Evolutionary conservation across 2,329 filamentous ascomycete species (phyloP), one percentile per base, ranked within the genome.

Genomic region (Alternaria triticina): DNA sequence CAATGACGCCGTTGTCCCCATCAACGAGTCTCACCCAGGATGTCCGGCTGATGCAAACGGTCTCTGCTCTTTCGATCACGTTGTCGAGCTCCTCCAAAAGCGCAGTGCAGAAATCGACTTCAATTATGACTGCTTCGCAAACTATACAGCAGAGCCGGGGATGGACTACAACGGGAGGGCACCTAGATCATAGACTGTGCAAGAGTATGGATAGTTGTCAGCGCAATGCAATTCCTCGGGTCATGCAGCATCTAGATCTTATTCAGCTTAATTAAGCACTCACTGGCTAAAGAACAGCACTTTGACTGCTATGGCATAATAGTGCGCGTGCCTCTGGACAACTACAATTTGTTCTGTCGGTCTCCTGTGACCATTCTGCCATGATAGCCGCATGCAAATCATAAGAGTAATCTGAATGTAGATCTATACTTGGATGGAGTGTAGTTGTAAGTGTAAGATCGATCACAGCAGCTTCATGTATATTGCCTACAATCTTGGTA

Each of bases 1-100:
- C 15, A 77, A 77, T 44, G 75, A 77, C 36, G 75, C 74, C 7
- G 71, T 77, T 6, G 51, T 77, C 7, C 72, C 74, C 1, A 64
- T 77, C 45, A 46, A 69, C 43, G 65, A 63, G 5, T 74, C 70
- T 1, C 63, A 75, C n/a, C 55, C 71, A 0, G 73, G 73, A 4
- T 77, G 72, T 47, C 66, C 68, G 0, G 47, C 45, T 0, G 66
- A 77, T 56, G 40, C 62, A 7, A 58, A 77, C 45, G 73, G 73
- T 1, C 69, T 77, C 10, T 77, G 74, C 61, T 66, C 70, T 0
- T 75, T 77, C 22, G 72, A 77, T 25, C 69, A 67, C 17, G 72
- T 77, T 1, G 71, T 77, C 9, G 57, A 59, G 5, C 73, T 74
- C 13, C 55, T 77, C n/a, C 61, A 72, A 66, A 73, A 70, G 58